These are phyloP conservation scores for Ophiosphaerella narmari DNA, from an alignment of 2,329 filamentous ascomycete species.

Conservation along the genomic window DNA sequence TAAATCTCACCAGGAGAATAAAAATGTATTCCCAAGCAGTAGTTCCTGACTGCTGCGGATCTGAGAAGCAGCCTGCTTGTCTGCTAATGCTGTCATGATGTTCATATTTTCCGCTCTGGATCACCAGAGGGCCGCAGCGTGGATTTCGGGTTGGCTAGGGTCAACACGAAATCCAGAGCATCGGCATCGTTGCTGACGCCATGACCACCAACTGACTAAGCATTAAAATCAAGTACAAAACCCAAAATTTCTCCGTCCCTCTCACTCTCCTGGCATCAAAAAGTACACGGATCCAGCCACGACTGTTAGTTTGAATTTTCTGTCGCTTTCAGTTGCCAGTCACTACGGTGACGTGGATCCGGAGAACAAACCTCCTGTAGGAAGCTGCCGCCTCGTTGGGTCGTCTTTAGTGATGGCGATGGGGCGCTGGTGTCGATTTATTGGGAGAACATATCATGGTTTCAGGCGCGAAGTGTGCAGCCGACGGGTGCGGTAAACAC, in stretches of 20 bases:
- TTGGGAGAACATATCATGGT: slow-evolving; percentile 62
- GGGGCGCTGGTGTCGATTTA: slow-evolving; percentile 72
- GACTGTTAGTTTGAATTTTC: slow-evolving; percentile 60
- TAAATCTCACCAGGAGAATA: background rate
- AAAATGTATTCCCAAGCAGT: slow-evolving; percentile 1
- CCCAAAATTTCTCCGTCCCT: slow-evolving; percentile 14
- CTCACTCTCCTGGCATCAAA: slow-evolving; percentile 60
- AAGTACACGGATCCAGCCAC: slow-evolving; percentile 67
- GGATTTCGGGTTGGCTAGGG: background rate
- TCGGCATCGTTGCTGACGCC: background rate
- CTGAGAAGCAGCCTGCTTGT: no score
- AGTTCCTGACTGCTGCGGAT: background rate
- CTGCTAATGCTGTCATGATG: no score
- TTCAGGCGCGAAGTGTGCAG: background rate
- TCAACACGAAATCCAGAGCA: no score
- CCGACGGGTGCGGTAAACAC: background rate
- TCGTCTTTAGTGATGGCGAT: slow-evolving; percentile 74
- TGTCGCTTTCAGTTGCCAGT: slow-evolving; percentile 70
- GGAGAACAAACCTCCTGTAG: slow-evolving; percentile 66
- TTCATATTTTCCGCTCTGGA: no score
- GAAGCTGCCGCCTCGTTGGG: slow-evolving; percentile 71
- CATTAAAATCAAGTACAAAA: background rate
- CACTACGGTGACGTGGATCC: slow-evolving; percentile 64
- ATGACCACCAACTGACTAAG: background rate
- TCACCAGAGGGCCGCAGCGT: no score